Percentiles rank a stretch among this genome's conserved stretches.
Evolutionary conservation across 129 eudicot species (phyloP).

Genomic region (Helianthus annuus): DNA sequence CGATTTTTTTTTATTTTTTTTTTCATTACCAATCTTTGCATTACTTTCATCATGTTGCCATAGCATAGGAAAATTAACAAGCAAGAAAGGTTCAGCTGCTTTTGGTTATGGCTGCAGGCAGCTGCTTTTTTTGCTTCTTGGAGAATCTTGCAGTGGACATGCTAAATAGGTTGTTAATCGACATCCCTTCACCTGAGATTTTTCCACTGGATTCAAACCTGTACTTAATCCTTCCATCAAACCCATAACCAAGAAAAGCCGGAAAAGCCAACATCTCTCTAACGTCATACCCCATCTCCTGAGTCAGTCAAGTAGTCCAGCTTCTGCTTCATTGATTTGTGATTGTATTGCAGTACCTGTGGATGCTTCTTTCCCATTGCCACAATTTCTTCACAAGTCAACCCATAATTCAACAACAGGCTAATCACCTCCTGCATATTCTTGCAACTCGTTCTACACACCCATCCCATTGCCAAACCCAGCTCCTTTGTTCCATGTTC

Average conservation of each 20-base stretch:
- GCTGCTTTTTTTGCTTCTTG: constrained; percentile 48
- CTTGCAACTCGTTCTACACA: constrained; percentile 80
- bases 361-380: constrained; percentile 93
- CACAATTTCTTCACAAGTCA: constrained; percentile 71
- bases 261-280: constrained; percentile 82
- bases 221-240: constrained; percentile 82
- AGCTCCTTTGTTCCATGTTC: constrained; percentile 62
- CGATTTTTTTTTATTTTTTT: too few relatives aligned
- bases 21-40: not conserved
- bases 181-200: constrained; percentile 69
- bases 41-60: not conserved
- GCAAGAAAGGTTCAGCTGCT: constrained; percentile 21
- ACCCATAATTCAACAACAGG: constrained; percentile 72
- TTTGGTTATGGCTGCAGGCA: too few relatives aligned
- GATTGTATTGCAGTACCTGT: constrained; percentile 86
- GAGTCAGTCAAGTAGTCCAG: constrained; percentile 74
- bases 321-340: constrained; percentile 68
- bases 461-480: constrained; percentile 95
- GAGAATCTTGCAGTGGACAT: constrained; percentile 73
- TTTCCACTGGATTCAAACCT: constrained; percentile 72
- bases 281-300: constrained; percentile 90
- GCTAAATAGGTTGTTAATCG: constrained; percentile 75
- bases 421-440: constrained; percentile 83
- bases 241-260: constrained; percentile 93
- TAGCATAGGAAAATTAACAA: not conserved